Base-by-base conservation (phyloP, 371 early-diverging fungal genomes). In the Basidiobolus heterosporus region DNA sequence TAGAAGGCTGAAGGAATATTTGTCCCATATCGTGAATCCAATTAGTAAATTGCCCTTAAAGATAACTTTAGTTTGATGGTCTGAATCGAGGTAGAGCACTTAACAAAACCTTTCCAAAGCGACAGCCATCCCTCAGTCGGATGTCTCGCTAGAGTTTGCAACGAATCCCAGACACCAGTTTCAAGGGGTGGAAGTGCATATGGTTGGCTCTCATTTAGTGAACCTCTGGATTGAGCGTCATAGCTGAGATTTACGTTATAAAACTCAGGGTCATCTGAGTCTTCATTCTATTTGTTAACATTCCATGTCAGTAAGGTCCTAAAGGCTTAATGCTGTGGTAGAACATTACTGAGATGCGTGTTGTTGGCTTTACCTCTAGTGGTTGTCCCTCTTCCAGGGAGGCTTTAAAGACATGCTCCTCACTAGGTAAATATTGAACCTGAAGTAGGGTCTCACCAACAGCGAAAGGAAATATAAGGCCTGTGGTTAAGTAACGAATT, bases 371-470 rank as follows among this genome's bases (percentile, higher is more conserved):
- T 9, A 30, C 30, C 30, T 30, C 30, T 30, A 5, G 30, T 30
- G 3, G 30, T 5, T 30, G 30, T 9, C 30, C 30, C 9, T 30
- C 30, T 30, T 30, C 30, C 3, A 30, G 30, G 5, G 30, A 30
- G 30, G 30, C 30, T 30, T 9, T 30, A 3, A 30, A 9, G 5
- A 30, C 8, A 4, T 17, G 40, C 56, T 60, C 54, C 17, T 68
- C 60, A 41, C 65, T 73, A 40, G 86, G 85, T 13, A 80, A 46
- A 51, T 80, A 80, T 61, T 87, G 88, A 9, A 85, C 79, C 58
- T 85, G 86, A 18, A 85, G 54, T 15, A 90, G 54, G 18, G 83
- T 88, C 18, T 78, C 79, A 0, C 76, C 76, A 3, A 78, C 75
- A 41, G 77, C 82, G 49, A 85, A 81, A 0, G 89, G 91, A 30